Base-by-base conservation (phyloP, 1,284 basidiomycete species). In the Ustilago bromivora region DNA sequence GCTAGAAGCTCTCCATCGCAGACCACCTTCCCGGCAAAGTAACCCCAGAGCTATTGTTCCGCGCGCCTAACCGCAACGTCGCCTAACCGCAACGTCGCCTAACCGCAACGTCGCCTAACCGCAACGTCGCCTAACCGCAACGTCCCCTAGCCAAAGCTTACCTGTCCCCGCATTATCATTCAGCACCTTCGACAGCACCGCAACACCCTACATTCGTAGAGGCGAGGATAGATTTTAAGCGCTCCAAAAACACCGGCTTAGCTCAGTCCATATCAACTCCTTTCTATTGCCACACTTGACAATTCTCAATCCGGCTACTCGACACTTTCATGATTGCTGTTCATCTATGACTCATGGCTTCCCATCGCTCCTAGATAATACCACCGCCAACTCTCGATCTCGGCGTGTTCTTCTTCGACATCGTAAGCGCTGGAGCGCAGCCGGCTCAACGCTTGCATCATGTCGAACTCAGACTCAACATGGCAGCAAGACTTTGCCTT, bases 401-500 rank as follows among this genome's bases (percentile, higher is more conserved):
- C 34, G 46, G 40, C 23, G 12, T 19, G 35, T n/a, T 34, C 15
- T n/a, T 34, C 15, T 13, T n/a, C 28, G 31, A 38, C 40, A 19
- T 40, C 38, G 32, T n/a, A 8, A 56, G 38, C 23, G 57, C 35
- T 34, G n/a, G 15, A 38, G 53, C 34, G 32, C 46, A 57, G 32
- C 35, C 46, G 17, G 56, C 34, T 43, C n/a, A 15, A 1, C 31
- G 7, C 40, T 1, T 23, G 35, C 57, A 60, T n/a, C 66, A 73
- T 73, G 71, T 38, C 71, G 7, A 12, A 35, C 38, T 32, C 55
- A 34, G 13, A 40, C 38, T 40, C 58, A 34, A 10, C 62, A 1
- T 46, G 17, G 19, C 34, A 61, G 51, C 34, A 65, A 17, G 61
- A 62, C 31, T 1, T 67, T 15, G 67, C 60, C 15, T 70, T 64